Evolutionary conservation across 495 filamentous ascomycete genomes (phyloP).

Genomic region (Choiromyces venosus): DNA sequence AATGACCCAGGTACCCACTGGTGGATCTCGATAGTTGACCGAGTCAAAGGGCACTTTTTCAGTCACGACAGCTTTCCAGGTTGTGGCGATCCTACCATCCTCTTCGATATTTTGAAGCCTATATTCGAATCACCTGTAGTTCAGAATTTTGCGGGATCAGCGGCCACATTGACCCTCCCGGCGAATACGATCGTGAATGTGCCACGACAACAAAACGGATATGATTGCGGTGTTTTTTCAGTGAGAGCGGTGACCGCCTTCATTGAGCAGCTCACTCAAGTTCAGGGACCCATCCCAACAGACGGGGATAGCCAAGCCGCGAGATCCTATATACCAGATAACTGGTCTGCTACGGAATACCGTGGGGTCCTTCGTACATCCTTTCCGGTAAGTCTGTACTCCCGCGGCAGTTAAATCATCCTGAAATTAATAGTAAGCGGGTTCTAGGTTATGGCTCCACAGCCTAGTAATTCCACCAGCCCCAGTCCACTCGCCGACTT

Average conservation of each 20-base stretch:
- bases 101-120: neutral
- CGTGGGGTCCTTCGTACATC: neutral
- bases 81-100: neutral
- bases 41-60: constrained; percentile 1
- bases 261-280: neutral
- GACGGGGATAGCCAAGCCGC: neutral
- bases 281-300: neutral
- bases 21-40: constrained; percentile 2
- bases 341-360: neutral
- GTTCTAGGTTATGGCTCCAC: neutral
- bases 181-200: neutral
- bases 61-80: neutral
- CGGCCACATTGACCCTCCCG: neutral
- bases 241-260: constrained; percentile 7
- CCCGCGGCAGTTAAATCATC: neutral
- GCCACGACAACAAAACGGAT: constrained; percentile 1
- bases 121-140: neutral
- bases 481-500: neutral
- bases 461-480: neutral
- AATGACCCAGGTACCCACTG: neutral
- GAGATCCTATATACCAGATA: neutral
- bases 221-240: constrained; percentile 17
- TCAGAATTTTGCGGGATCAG: neutral
- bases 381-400: neutral
- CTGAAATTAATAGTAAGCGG: neutral